Conservation (phyloP, 495 filamentous ascomycete genomes). For the Penicillium herquei region DNA sequence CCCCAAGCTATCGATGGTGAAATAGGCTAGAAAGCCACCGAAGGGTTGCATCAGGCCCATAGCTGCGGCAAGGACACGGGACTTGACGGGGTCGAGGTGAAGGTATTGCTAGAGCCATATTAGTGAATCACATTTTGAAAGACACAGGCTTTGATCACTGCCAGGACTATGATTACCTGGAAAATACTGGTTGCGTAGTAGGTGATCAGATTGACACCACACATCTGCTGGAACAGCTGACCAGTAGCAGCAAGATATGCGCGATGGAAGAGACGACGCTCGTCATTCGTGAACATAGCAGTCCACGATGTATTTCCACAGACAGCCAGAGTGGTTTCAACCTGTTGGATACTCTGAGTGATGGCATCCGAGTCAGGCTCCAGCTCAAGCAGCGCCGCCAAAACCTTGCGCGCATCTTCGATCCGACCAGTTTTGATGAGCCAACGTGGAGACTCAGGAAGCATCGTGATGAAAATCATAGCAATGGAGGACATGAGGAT, state of each 20-base stretch:
- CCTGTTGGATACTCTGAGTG: conserved; percentile 27
- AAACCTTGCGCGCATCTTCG: conserved; percentile 44
- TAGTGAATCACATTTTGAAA: neutral
- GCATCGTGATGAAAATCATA: conserved; percentile 54
- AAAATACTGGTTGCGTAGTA: conserved; percentile 62
- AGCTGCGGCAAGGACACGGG: conserved; percentile 72
- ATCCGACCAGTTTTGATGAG: conserved; percentile 51
- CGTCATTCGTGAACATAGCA: conserved; percentile 22
- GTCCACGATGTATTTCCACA: conserved; percentile 15
- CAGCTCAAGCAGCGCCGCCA: conserved; percentile 27
- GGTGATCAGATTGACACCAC: conserved; percentile 59
- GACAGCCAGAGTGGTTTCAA: conserved; percentile 32
- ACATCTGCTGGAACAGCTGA: conserved; percentile 54
- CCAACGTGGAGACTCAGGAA: conserved; percentile 61
- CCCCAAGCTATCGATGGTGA: conserved; percentile 71
- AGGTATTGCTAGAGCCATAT: conserved; percentile 47
- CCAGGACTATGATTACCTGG: too few species aligned
- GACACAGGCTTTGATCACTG: neutral
- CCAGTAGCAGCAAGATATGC: conserved; percentile 29
- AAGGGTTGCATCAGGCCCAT: conserved; percentile 75
- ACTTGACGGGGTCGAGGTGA: conserved; percentile 67
- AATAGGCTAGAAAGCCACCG: conserved; percentile 72
- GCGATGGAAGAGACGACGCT: conserved; percentile 24
- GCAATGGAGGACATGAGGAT: conserved; percentile 59
- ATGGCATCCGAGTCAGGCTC: conserved; percentile 26